These are phyloP conservation scores for Butyriboletus appendiculatus DNA, from an alignment of 1,284 basidiomycete genomes.

Conservation along the genomic window DNA sequence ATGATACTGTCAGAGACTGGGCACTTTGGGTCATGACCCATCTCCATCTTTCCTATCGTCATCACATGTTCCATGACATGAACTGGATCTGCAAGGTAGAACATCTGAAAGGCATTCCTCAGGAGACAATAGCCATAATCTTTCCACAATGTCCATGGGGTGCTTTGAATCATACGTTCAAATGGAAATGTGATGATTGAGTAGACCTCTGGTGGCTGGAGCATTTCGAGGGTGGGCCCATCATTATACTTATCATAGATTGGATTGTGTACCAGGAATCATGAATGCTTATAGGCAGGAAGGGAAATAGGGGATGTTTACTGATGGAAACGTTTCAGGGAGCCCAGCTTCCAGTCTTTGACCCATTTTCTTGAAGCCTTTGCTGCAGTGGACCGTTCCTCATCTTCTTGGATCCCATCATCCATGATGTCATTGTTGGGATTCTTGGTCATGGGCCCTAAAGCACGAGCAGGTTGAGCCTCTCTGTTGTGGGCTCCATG, in stretches of 20 bases:
- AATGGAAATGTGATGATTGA: not conserved
- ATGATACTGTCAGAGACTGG: too few species aligned
- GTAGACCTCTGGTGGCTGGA: slow-evolving; percentile 8
- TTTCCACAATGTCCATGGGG: slow-evolving; percentile 14
- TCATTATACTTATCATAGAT: slow-evolving; percentile 13
- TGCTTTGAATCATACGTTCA: not conserved
- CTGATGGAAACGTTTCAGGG: not conserved
- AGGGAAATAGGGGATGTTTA: too few species aligned
- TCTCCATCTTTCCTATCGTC: not conserved
- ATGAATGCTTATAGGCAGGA: not conserved
- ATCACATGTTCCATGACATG: slow-evolving; percentile 13
- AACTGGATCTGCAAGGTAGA: slow-evolving; percentile 6
- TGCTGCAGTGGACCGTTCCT: not conserved
- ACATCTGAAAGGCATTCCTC: slow-evolving; percentile 13
- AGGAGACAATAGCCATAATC: slow-evolving; percentile 19
- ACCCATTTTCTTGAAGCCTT: not conserved
- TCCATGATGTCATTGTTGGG: too few species aligned
- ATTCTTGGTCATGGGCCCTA: too few species aligned
- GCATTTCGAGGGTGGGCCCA: slow-evolving; percentile 11
- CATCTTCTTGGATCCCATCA: too few species aligned
- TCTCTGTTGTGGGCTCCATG: too few species aligned
- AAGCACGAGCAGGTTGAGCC: too few species aligned
- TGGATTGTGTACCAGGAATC: not conserved
- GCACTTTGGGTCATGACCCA: too few species aligned
- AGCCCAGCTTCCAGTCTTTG: not conserved